phyloP scores from a whole-genome alignment of 768 basidiomycete species.

The Agaricus blazei region DNA sequence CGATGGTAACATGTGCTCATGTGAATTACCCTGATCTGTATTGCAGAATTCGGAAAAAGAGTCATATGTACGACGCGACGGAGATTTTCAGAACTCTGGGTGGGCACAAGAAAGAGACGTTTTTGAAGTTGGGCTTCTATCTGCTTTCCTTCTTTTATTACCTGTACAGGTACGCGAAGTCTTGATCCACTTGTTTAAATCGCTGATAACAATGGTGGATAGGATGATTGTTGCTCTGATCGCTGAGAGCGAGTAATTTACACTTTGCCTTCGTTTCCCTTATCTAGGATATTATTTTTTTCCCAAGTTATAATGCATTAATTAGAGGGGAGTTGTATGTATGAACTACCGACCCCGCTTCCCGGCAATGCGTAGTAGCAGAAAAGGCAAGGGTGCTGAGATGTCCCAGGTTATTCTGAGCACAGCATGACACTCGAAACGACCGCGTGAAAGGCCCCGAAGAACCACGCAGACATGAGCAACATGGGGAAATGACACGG shows the following conservation, averaged over 20 bases:
- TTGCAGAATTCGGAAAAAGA: conserved; percentile 80
- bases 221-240: conserved; percentile 89
- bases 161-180: conserved; percentile 67
- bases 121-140: conserved; percentile 92
- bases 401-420: conserved; percentile 66
- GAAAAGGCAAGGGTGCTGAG: conserved; percentile 75
- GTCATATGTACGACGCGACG: conserved; percentile 99
- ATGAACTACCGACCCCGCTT: conserved; percentile 78
- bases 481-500: conserved; percentile 77
- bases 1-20: neutral
- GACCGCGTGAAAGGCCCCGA: conserved; percentile 46
- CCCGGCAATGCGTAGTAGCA: conserved; percentile 31
- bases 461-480: conserved; percentile 64
- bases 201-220: conserved; percentile 5
- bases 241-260: conserved; percentile 60
- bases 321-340: conserved; percentile 17
- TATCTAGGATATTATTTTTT: neutral
- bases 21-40: neutral
- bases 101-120: conserved; percentile 94
- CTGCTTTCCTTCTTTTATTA: conserved; percentile 91
- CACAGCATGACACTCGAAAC: conserved; percentile 90
- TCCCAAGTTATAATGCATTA: neutral
- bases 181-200: neutral
- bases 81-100: conserved; percentile 96
- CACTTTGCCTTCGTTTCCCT: neutral